Conservation (phyloP, 2,329 filamentous ascomycete species). For the Zopfia rhizophila region DNA sequence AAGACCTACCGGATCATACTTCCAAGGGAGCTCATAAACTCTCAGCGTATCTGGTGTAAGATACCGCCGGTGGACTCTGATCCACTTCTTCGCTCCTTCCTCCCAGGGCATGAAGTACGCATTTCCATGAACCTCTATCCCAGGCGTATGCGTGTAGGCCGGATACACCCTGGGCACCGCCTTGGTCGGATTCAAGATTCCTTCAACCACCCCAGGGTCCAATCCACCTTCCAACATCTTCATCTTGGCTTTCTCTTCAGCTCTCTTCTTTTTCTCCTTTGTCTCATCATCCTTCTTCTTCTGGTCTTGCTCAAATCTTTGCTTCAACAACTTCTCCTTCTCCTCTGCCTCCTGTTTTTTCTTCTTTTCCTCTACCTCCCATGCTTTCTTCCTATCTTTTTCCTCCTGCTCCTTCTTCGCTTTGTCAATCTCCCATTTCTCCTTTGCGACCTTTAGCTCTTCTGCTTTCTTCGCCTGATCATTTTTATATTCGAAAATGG, state of each 20-base stretch:
- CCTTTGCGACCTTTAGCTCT: neutral
- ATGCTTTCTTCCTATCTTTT: neutral
- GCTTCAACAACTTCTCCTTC: neutral
- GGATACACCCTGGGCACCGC: no score
- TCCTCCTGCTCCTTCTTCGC: constrained; percentile 1
- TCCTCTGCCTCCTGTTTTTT: constrained; percentile 1
- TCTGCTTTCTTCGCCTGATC: neutral
- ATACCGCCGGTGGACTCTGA: constrained; percentile 5
- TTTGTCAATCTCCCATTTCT: constrained; percentile 3
- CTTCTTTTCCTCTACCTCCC: neutral
- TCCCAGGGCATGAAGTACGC: constrained; percentile 9
- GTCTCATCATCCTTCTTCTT: constrained; percentile 5
- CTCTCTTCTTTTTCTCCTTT: constrained; percentile 4
- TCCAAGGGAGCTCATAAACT: constrained; percentile 1
- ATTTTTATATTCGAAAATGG: constrained; percentile 1
- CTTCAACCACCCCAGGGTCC: no score
- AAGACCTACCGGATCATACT: neutral
- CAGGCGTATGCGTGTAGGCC: no score
- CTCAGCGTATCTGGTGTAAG: constrained; percentile 1
- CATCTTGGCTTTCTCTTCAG: neutral
- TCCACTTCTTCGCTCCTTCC: neutral
- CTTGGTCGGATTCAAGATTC: no score
- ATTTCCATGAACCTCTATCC: no score
- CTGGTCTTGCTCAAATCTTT: neutral
- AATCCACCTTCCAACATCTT: neutral